Base-by-base conservation (phyloP, 148 eudicot genomes). In the Rhododendron mucronatum region DNA sequence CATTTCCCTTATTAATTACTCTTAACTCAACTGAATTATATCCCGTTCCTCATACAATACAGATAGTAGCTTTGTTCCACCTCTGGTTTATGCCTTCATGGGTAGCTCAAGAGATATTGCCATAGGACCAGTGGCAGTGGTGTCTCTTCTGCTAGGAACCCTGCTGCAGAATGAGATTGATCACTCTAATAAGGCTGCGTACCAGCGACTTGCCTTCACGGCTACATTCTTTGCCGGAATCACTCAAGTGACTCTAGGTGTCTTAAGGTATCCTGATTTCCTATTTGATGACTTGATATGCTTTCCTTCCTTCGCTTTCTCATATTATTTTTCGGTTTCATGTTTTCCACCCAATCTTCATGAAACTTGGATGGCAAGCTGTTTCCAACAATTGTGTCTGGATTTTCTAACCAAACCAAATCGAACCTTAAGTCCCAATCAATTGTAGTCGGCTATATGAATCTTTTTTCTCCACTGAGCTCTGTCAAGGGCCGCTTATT, bases 101-200 rank as follows among this genome's bases (percentile, higher is more conserved):
- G 98, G 99, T 15, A 96, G 99, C 86, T 96, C 99, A 71, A 92
- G 97, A 86, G 96, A 96, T 83, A 93, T 96, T 21, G 99, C 99
- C 11, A 96, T 96, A 5, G 99, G 99, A 55, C 99, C 99, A 4
- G 98, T 96, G 82, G 99, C 99, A 12, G 99, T 96, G 53, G 92
- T 96, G 23, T 95, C 99, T 45, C 93, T 96, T 26, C 88, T 96
- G 78, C 88, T 96, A 0, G 99, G 99, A 35, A 91, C 91, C 65
- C 82, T 92, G 85, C 90, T 96, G 48, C 88, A 74, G 77, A 78
- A 87, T 5, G 96, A 94, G 89, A 73, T 93, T 83, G 97, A 95
- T 87, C 92, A 90, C 23, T 83, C 79, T 0, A 89, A 63, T 0
- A 87, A 91, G 18, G 39, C 0, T 2, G 93, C 92, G 3, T 96